Conservation (phyloP, 164 flowering plant genomes). For the Stephania japonica region DNA sequence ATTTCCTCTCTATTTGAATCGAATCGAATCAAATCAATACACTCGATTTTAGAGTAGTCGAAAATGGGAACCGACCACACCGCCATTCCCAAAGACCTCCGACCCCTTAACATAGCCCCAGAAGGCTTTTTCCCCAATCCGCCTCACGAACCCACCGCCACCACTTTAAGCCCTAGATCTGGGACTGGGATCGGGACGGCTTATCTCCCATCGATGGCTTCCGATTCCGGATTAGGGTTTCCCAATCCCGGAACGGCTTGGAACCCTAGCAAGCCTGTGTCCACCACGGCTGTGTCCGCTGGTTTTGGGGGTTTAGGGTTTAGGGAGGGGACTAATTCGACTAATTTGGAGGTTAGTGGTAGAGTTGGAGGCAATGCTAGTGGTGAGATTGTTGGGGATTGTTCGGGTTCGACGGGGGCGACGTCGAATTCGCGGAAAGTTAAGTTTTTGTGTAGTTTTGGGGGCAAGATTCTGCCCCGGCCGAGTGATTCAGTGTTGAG, state of each 20-base stretch:
- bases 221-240: conserved; percentile 40
- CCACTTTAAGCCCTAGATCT: conserved; percentile 24
- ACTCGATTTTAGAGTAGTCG: not conserved
- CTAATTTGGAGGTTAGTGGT: not conserved
- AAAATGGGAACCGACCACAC: conserved; percentile 67
- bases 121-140: conserved; percentile 27
- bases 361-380: conserved; percentile 26
- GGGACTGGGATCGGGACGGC: conserved; percentile 17
- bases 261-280: conserved; percentile 17
- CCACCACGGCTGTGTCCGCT: not conserved
- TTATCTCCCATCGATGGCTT: conserved; percentile 22
- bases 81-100: conserved; percentile 45
- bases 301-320: not conserved
- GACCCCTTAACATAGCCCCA: conserved; percentile 52
- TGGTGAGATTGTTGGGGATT: conserved; percentile 46
- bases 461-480: conserved; percentile 87
- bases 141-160: conserved; percentile 14
- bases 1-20: not conserved
- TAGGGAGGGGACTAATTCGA: conserved; percentile 5
- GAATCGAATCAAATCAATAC: not conserved
- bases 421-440: conserved; percentile 39
- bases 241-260: conserved; percentile 28
- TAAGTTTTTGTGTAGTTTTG: conserved; percentile 76
- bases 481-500: conserved; percentile 76
- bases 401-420: too few relatives aligned